Base-by-base conservation (phyloP, 1,139 yeast species). In the Taphrina confusa region DNA sequence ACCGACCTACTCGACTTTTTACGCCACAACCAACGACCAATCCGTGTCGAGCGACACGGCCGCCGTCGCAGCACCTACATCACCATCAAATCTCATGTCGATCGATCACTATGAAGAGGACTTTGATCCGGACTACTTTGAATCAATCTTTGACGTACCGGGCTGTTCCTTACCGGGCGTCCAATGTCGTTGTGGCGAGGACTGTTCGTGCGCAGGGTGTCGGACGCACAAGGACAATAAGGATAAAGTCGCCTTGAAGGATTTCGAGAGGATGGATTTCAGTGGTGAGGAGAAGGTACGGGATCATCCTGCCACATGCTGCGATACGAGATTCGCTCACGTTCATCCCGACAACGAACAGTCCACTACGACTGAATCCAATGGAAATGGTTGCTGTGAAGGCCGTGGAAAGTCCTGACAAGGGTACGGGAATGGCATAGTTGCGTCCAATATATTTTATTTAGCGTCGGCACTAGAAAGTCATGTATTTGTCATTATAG, bases 181-280 rank as follows among this genome's bases (percentile, higher is more conserved):
- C 28, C 51, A 45, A 18, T 54, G 58, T 27, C 45, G 40, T 11
- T 54, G 58, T 23, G 58, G 58, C 27, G 58, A 54, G 28, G 51
- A 37, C 27, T 54, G 58, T 34, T 31, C 44, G 9, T 54, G 58
- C 36, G 58, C 45, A 5, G 58, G 58, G 1, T 54, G 58, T 12
- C 51, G 34, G 39, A 54, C 58, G 28, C 58, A 54, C 28, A 30
- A 20, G 30, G 40, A 52, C 57, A 52, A 52, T 31, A 30, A 18
- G 34, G 36, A 25, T 16, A 22, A 33, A 22, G 51, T 54, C 16
- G 28, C 58, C 16, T 23, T 37, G 20, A 47, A 33, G 25, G 58
- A 54, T 12, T 33, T 54, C 28, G 58, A 42, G 23, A 31, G 51
- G n/a, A 54, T 54, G 58, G 58, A 54, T 34, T 33, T 54, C 44